Percentiles rank a stretch among this genome's conserved stretches.
phyloP scores from a whole-genome alignment of 768 basidiomycete species.

The Podaxis sp. region DNA sequence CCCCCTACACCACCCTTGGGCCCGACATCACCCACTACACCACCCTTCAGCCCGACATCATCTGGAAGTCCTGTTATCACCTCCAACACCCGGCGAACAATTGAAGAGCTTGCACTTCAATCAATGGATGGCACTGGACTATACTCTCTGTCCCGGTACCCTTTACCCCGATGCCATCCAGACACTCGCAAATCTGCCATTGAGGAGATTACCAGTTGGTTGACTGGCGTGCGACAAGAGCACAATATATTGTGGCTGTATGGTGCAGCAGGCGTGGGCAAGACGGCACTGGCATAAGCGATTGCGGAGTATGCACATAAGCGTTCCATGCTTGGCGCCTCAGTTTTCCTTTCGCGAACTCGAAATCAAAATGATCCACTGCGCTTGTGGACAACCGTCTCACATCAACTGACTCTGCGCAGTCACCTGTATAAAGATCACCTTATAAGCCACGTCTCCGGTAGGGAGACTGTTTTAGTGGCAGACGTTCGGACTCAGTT shows the following conservation, averaged over 20 bases:
- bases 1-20: too few species aligned
- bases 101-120: too few species aligned
- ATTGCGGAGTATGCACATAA: constrained; percentile 21
- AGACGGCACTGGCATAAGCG: constrained; percentile 30
- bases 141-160: not conserved
- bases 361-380: not conserved
- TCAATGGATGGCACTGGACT: too few species aligned
- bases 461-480: too few species aligned
- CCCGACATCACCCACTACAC: too few species aligned
- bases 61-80: too few species aligned
- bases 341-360: constrained; percentile 18
- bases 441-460: too few species aligned
- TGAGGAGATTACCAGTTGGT: not conserved
- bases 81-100: too few species aligned
- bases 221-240: not conserved
- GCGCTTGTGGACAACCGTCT: not conserved
- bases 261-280: constrained; percentile 27
- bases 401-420: not conserved
- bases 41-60: too few species aligned
- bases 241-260: constrained; percentile 22
- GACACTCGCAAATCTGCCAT: not conserved
- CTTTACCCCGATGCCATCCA: not conserved
- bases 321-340: constrained; percentile 13
- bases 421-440: too few species aligned
- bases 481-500: too few species aligned